Conservation (phyloP, 148 eudicot genomes). For the Linanthus parryae region DNA sequence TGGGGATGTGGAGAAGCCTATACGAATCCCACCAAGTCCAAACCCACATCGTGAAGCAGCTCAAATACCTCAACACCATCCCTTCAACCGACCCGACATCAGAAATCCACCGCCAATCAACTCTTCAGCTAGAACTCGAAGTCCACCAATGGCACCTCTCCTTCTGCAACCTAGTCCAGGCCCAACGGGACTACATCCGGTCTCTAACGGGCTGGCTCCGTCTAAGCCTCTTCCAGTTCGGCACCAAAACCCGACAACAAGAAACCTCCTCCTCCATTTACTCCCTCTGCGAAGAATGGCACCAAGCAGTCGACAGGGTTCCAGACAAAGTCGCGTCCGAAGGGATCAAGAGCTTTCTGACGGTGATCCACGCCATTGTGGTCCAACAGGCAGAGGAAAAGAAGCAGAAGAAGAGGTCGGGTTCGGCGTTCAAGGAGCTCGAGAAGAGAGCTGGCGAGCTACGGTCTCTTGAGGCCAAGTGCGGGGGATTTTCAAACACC, state of each 20-base stretch:
- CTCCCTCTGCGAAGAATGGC: conserved; percentile 92
- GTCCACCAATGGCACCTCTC: conserved; percentile 90
- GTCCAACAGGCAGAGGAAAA: conserved; percentile 71
- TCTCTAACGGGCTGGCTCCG: conserved; percentile 95
- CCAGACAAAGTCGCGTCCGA: conserved; percentile 93
- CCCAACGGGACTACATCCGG: conserved; percentile 69
- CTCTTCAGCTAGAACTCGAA: conserved; percentile 84
- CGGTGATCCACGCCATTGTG: conserved; percentile 63
- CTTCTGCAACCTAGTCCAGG: conserved; percentile 62
- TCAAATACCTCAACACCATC: conserved; percentile 57
- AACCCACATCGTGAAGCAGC: conserved; percentile 86
- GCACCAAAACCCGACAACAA: conserved; percentile 48
- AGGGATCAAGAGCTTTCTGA: conserved; percentile 63
- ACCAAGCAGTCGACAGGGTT: conserved; percentile 51
- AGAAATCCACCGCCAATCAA: conserved; percentile 81
- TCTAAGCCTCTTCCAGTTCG: conserved; percentile 77
- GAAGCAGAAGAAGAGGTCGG: conserved; percentile 75
- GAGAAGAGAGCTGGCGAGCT: conserved; percentile 61
- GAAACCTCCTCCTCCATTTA: conserved; percentile 78
- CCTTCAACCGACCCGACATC: conserved; percentile 77
- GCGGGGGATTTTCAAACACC: conserved; percentile 39
- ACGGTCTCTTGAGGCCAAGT: conserved; percentile 51
- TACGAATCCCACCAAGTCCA: conserved; percentile 94
- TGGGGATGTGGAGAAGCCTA: conserved; percentile 96
- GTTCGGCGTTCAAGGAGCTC: conserved; percentile 58